A percentile compares a stretch with the other conserved stretches of the same genome.
phyloP scores from a whole-genome alignment of 306 rosid genomes.

The Urtica urens region DNA sequence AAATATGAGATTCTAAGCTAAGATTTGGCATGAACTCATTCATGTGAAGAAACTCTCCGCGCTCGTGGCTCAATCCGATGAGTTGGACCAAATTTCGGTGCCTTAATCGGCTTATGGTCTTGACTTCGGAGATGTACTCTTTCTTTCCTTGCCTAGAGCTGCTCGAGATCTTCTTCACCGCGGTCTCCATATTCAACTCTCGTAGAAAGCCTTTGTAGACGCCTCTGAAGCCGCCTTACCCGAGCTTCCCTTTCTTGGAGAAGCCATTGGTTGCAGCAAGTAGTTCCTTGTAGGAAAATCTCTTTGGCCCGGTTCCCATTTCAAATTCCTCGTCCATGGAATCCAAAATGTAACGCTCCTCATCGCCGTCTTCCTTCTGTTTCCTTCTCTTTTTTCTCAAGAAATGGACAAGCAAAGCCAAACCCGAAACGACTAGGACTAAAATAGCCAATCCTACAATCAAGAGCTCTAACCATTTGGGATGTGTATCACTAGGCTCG shows the following conservation, averaged over 20 bases:
- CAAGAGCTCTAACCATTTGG: neutral
- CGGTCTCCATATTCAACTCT: slow-evolving; percentile 24
- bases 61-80: slow-evolving; percentile 67
- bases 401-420: neutral
- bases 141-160: slow-evolving; percentile 59
- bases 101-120: slow-evolving; percentile 47
- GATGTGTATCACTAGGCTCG: no score
- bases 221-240: slow-evolving; percentile 11
- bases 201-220: slow-evolving; percentile 6
- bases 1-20: slow-evolving; percentile 50
- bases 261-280: neutral
- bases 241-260: slow-evolving; percentile 6
- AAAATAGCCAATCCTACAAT: neutral
- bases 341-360: no score
- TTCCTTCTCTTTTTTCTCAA: neutral
- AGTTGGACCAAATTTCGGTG: slow-evolving; percentile 72
- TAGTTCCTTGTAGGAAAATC: slow-evolving; percentile 4
- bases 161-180: slow-evolving; percentile 57
- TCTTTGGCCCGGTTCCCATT: neutral
- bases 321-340: slow-evolving; percentile 3
- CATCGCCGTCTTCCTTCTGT: neutral
- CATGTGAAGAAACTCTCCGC: slow-evolving; percentile 48
- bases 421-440: neutral
- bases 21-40: slow-evolving; percentile 28
- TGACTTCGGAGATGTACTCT: slow-evolving; percentile 61